Conservation (phyloP, 805 yeast genomes). For the Yamadazyma olivae region DNA sequence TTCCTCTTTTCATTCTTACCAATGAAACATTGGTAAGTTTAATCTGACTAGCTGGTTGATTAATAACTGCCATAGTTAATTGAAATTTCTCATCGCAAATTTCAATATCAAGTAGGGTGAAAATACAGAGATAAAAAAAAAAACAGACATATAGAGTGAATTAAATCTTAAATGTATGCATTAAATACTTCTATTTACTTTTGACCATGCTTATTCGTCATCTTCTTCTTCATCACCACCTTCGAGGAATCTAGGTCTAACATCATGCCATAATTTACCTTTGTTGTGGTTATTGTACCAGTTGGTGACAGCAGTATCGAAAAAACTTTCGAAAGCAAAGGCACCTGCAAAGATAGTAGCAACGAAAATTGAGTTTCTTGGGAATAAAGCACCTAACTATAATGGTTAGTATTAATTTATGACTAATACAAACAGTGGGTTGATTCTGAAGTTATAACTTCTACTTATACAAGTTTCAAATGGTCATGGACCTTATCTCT, state of each 20-base stretch:
- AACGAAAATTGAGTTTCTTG: conserved; percentile 89
- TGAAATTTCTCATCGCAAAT: not conserved
- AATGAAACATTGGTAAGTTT: conserved; percentile 91
- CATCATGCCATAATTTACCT: conserved; percentile 85
- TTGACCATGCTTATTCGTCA: conserved; percentile 17
- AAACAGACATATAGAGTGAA: not conserved
- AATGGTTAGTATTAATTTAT: conserved; percentile 9
- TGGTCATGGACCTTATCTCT: too few relatives aligned
- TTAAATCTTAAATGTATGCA: not conserved
- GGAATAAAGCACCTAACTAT: conserved; percentile 42
- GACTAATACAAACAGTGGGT: too few relatives aligned
- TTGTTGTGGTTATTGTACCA: conserved; percentile 79
- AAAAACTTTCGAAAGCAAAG: conserved; percentile 77
- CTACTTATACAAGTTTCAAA: too few relatives aligned
- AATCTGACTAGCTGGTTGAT: conserved; percentile 88
- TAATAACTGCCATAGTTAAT: conserved; percentile 45
- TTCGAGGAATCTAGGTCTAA: conserved; percentile 54
- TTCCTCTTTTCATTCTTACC: conserved; percentile 87
- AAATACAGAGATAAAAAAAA: too few relatives aligned
- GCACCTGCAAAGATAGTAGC: conserved; percentile 81
- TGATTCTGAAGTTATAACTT: too few relatives aligned
- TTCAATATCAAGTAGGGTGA: not conserved
- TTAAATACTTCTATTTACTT: not conserved
- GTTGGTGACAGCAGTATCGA: conserved; percentile 61
- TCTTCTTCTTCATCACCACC: conserved; percentile 63